Base-by-base conservation (phyloP, 768 basidiomycete species). In the Rhizopogon roseolus region DNA sequence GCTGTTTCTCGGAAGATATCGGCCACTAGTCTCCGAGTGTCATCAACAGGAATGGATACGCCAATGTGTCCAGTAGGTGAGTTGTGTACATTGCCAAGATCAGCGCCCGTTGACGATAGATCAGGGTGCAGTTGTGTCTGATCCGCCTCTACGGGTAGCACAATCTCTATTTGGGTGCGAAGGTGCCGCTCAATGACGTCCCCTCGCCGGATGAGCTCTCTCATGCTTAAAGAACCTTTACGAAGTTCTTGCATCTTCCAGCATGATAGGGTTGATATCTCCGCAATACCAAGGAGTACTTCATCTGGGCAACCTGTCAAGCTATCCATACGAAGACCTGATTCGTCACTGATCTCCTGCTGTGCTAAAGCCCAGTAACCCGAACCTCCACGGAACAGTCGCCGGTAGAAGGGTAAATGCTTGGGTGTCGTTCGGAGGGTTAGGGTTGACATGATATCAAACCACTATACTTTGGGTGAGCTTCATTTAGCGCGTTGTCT, bases 241-340 rank as follows among this genome's bases (percentile, higher is more conserved):
- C 76, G 79, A 53, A 77, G 72, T 64, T 90, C 83, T 46, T 76
- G 73, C 22, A 73, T 66, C 67, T 90, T 91, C 90, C 90, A 92
- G 59, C 83, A 78, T 5, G 86, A 81, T 29, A 93, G 78, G 6
- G 78, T 75, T n/a, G 85, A 83, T 19, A 81, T 77, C 63, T 92
- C 88, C 22, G 84, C 88, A 55, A 92, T 79, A 37, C 82, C 86
- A 55, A 91, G 78, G 64, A 92, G 69, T 8, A 82, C 85, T 60
- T 86, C 86, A 61, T 93, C 87, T 2, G 90, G 84, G 72, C 89
- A 91, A 28, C 90, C 90, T 22, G 81, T 85, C 55, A 91, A 68
- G 43, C 71, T 67, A 58, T 88, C 86, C 79, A 91, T 84, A 46
- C 78, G 78, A 59, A 83, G 69, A 50, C 79, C 73, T 49, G 71